These are phyloP conservation scores for Xylariaceae sp. DNA, from an alignment of 2,329 filamentous ascomycete species.

Conservation along the genomic window DNA sequence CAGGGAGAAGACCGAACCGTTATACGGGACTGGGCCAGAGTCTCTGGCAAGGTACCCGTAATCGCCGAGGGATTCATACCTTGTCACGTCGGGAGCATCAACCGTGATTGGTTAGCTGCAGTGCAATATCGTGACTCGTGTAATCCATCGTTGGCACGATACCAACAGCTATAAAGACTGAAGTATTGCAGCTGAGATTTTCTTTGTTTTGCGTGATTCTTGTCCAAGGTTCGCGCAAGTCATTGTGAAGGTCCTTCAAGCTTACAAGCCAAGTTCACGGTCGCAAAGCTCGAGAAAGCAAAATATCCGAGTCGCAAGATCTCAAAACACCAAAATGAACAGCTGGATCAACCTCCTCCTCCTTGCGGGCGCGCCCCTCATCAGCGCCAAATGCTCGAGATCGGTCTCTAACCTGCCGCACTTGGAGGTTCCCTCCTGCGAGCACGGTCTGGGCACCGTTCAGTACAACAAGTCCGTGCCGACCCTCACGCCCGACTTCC, in stretches of 20 bases:
- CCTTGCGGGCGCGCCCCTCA: constrained; percentile 16
- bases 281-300: background rate
- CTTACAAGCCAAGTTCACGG: background rate
- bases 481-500: constrained; percentile 35
- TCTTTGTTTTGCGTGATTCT: background rate
- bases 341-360: constrained; percentile 18
- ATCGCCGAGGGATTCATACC: background rate
- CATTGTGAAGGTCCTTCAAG: background rate
- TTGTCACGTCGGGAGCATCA: background rate
- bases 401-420: constrained; percentile 18
- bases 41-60: background rate
- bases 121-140: background rate
- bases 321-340: constrained; percentile 8
- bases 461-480: constrained; percentile 41
- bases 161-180: background rate
- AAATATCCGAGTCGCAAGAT: background rate
- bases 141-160: background rate
- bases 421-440: constrained; percentile 38
- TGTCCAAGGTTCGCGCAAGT: background rate
- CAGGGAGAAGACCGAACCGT: too few species aligned
- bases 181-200: background rate
- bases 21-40: too few species aligned
- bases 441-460: constrained; percentile 33
- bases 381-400: constrained; percentile 12
- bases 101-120: background rate